Percentiles rank a stretch among this genome's conserved stretches.
Evolutionary conservation across 345 rosid genomes (phyloP).

Genomic region (Eucalyptus dawsonii): DNA sequence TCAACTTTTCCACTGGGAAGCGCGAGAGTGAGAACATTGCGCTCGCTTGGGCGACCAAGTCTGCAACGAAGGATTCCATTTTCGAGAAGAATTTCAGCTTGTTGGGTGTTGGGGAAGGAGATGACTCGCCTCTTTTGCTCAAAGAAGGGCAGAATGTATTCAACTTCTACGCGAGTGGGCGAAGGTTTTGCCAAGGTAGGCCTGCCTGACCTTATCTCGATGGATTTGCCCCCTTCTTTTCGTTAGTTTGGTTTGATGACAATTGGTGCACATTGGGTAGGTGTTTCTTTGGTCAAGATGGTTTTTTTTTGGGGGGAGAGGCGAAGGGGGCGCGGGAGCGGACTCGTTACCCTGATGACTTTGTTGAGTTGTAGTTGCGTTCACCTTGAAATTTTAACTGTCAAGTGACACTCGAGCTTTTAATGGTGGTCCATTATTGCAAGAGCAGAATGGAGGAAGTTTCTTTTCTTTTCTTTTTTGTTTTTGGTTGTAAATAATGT

Average conservation of each 20-base stretch:
- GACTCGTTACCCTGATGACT: background rate
- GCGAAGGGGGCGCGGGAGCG: background rate
- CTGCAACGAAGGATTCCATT: constrained; percentile 43
- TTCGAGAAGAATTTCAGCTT: constrained; percentile 78
- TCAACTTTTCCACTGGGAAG: constrained; percentile 77
- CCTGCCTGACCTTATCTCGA: background rate
- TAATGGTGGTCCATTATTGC: background rate
- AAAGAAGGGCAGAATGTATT: constrained; percentile 87
- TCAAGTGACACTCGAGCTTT: background rate
- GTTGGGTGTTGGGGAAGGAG: constrained; percentile 51
- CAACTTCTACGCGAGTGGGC: constrained; percentile 88
- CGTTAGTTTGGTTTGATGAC: background rate
- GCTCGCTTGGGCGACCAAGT: constrained; percentile 80
- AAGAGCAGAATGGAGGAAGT: background rate
- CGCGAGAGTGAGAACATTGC: constrained; percentile 80
- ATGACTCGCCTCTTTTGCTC: constrained; percentile 69
- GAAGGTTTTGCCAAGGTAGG: constrained; percentile 75
- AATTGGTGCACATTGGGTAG: background rate
- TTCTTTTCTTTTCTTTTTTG: background rate
- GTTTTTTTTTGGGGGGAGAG: background rate
- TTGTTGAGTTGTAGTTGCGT: background rate
- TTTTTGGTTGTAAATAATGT: background rate
- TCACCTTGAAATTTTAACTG: background rate
- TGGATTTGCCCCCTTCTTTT: background rate
- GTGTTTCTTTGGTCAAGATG: background rate